phyloP scores from a whole-genome alignment of 192 early-diverging fungal species.

The Backusella mclennaniae region DNA sequence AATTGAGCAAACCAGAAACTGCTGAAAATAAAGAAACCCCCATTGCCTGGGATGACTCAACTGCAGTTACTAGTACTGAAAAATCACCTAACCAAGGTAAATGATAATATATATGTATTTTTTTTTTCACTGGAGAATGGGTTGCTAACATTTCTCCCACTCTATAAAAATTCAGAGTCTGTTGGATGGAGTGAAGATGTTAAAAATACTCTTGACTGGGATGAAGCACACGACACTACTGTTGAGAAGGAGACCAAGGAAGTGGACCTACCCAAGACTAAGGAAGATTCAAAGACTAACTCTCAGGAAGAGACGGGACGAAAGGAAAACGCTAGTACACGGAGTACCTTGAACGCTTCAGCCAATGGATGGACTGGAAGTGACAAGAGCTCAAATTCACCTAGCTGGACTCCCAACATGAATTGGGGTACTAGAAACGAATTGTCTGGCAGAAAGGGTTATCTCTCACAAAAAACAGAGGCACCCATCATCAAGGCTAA shows the following conservation, averaged over 20 bases:
- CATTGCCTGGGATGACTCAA: neutral
- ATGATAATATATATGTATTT: neutral
- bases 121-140: neutral
- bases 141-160: neutral
- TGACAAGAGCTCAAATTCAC: neutral
- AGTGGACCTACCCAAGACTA: neutral
- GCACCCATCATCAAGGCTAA: neutral
- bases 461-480: conserved; percentile 14
- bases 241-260: neutral
- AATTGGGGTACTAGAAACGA: neutral
- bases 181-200: neutral
- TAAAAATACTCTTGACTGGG: neutral
- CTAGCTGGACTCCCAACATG: neutral
- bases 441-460: neutral
- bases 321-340: neutral
- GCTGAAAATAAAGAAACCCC: neutral
- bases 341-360: neutral
- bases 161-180: neutral
- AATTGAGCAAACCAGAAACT: neutral
- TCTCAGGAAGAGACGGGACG: neutral
- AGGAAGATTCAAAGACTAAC: neutral
- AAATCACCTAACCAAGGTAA: neutral
- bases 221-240: neutral
- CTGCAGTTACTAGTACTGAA: neutral
- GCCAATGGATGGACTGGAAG: neutral